phyloP scores from a whole-genome alignment of 345 rosid species.

The Draba incana region DNA sequence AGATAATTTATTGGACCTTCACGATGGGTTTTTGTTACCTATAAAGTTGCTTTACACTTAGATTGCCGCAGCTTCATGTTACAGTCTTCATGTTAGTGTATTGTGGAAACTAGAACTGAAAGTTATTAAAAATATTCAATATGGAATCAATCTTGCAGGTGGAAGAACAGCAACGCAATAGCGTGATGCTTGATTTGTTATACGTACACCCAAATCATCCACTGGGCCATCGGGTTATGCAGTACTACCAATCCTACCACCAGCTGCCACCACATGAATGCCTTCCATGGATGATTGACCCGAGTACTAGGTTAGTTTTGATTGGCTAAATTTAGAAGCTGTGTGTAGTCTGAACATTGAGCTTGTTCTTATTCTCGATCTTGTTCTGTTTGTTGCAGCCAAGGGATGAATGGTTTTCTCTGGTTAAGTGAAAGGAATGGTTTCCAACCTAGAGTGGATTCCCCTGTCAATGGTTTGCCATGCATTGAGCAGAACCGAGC shows the following conservation, averaged over 20 bases:
- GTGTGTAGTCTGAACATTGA: constrained; percentile 12
- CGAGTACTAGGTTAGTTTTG: constrained; percentile 63
- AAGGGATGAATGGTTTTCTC: constrained; percentile 90
- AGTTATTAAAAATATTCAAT: constrained; percentile 3
- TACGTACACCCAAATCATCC: constrained; percentile 75
- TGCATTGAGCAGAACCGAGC: constrained; percentile 64
- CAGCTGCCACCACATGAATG: constrained; percentile 52
- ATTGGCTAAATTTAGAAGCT: constrained; percentile 13
- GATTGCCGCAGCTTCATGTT: constrained; percentile 14
- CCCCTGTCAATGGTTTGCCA: constrained; percentile 78
- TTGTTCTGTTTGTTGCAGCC: constrained; percentile 54
- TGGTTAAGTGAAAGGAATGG: constrained; percentile 72
- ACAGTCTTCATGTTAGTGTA: constrained; percentile 10
- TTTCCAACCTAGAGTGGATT: constrained; percentile 44
- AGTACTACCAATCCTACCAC: constrained; percentile 45
- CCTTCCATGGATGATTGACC: constrained; percentile 50
- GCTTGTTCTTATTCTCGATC: constrained; percentile 34
- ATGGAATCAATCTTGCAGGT: constrained; percentile 49
- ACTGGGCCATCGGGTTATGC: constrained; percentile 52
- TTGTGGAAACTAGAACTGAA: constrained; percentile 11
- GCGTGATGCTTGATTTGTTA: constrained; percentile 85
- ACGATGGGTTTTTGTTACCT: neutral
- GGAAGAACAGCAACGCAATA: constrained; percentile 81
- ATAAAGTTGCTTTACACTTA: constrained; percentile 15
- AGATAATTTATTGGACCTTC: constrained; percentile 8